Percentiles rank a stretch among this genome's conserved stretches.
phyloP scores from a whole-genome alignment of 164 flowering plant genomes.

The Umbellularia californica region DNA sequence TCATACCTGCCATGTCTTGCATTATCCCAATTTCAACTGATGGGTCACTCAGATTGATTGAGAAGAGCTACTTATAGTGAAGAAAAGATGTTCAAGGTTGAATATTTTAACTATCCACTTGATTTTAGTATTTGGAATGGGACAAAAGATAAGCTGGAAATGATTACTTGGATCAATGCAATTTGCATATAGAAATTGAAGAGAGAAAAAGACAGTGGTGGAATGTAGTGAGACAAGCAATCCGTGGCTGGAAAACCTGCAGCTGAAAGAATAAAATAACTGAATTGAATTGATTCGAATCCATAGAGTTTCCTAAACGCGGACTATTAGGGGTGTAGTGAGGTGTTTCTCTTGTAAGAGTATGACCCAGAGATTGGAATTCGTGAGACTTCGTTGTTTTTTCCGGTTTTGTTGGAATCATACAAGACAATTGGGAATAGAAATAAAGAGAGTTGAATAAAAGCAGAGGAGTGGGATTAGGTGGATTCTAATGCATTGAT shows the following conservation, averaged over 20 bases:
- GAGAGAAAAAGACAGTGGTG: not conserved
- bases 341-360: not conserved
- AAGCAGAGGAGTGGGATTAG: not conserved
- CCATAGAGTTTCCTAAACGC: too few species aligned
- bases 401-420: not conserved
- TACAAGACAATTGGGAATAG: not conserved
- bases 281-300: not conserved
- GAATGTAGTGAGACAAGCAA: not conserved
- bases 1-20: slow-evolving; percentile 9
- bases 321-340: not conserved
- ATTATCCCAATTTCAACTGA: not conserved
- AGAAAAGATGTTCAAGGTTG: not conserved
- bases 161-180: not conserved
- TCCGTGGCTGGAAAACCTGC: not conserved
- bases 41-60: not conserved
- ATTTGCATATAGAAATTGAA: not conserved
- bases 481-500: too few species aligned
- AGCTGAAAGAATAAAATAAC: not conserved
- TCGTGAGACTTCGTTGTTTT: not conserved
- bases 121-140: not conserved
- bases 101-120: not conserved
- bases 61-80: not conserved
- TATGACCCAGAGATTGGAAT: not conserved
- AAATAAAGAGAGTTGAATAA: not conserved
- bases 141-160: not conserved